Base-by-base conservation (phyloP, 116 monocot species). In the Dioscorea cayenensis region DNA sequence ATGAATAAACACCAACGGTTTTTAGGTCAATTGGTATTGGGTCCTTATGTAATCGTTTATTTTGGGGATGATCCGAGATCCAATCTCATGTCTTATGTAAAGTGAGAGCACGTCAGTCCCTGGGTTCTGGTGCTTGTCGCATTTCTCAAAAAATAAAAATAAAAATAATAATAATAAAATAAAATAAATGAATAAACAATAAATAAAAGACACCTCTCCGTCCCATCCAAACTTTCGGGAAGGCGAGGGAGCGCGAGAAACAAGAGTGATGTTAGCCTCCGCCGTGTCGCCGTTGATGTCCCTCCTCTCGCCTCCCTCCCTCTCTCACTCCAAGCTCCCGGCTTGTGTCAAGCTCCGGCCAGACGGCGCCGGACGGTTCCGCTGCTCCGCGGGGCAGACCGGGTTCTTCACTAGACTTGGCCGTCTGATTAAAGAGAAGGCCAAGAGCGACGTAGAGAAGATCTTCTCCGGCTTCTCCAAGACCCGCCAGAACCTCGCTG, bases 391-490 rank as follows among this genome's bases (percentile, higher is more conserved):
- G n/a, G 87, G 85, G 10, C 87, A 84, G 78, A 79, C 96, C 22
- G 92, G 92, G 22, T 96, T 96, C 79, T 96, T 96, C 81, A 88
- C 86, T 6, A 68, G 81, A 66, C 78, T 95, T 6, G 92, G 92
- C 20, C 87, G 95, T 36, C 78, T 95, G n/a, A 84, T 95, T 67
- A 92, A 88, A 80, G 96, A 96, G 82, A 96, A 96, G 81, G 92
- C 96, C 35, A 92, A 88, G 82, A 90, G 88, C 77, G 96, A 96
- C 79, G 96, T 96, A 69, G 96, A 96, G 71, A 92, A 86, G 79
- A 37, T 96, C 32, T 96, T 96, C 84, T 90, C 89, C 29, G 96
- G 96, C 11, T 96, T 96, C 76, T 88, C 92, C 18, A 96, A 92
- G 66, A 96, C 96, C 48, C 81, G 92, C 10, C 80, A 92, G 79